A percentile compares a stretch with the other conserved stretches of the same genome.
Conservation (phyloP, 306 rosid species). For the Vigna reflexopilosa region DNA sequence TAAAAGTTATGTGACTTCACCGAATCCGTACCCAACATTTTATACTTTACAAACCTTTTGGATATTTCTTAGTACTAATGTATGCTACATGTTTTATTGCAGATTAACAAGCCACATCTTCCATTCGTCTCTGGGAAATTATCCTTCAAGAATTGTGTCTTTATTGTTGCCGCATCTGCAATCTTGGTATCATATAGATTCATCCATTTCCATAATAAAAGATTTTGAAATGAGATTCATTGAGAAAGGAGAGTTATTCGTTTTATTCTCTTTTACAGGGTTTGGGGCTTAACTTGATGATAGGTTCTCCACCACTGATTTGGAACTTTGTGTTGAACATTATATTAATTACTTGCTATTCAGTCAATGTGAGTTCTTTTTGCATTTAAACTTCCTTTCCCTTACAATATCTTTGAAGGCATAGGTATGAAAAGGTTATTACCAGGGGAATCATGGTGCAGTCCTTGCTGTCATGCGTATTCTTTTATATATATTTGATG, state of each 20-base stretch:
- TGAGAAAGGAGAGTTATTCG: background rate
- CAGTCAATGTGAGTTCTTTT: background rate
- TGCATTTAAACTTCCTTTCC: background rate
- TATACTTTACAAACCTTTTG: background rate
- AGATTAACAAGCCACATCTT: slow-evolving; percentile 90
- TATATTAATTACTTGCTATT: background rate
- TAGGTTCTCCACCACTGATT: background rate
- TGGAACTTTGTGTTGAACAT: background rate
- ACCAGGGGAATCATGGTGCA: too few species aligned
- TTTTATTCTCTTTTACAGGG: background rate
- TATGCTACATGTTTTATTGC: slow-evolving; percentile 40
- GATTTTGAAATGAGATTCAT: background rate
- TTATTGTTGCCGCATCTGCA: background rate
- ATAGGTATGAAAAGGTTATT: too few species aligned
- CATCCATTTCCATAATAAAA: background rate
- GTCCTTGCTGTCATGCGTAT: too few species aligned
- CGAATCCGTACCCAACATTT: background rate
- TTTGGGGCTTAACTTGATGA: background rate
- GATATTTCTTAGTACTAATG: background rate
- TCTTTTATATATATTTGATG: too few species aligned
- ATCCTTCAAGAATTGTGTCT: background rate
- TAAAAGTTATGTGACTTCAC: too few species aligned
- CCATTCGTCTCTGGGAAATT: background rate
- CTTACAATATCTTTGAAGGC: too few species aligned
- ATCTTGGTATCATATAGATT: background rate